Base-by-base conservation (phyloP, 768 basidiomycete genomes). In the Austroboletus eburneus region DNA sequence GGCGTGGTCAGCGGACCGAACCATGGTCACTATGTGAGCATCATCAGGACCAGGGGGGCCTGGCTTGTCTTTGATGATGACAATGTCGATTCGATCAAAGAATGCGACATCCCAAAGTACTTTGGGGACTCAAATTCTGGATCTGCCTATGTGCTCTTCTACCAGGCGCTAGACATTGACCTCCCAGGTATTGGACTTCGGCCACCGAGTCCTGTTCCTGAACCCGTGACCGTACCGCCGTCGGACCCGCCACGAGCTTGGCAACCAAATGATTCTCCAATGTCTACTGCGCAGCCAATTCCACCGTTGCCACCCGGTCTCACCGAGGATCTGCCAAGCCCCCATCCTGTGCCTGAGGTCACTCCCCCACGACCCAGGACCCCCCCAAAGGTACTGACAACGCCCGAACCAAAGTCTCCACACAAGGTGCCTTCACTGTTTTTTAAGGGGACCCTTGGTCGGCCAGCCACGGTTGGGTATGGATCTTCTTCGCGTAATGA, bases 51-150 rank as follows among this genome's bases (percentile, higher is more conserved):
- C 3, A 76, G 79, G 50, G 86, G 81, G 32, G 65, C 76, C 40
- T 99, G 96, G 96, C 75, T 91, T 49, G 75, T 95, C 40, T 98
- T 97, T 57, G 96, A 99, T 69, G 96, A 99, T 66, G 91, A 96
- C 56, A 87, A 80, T 49, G 91, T 99, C 43, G 87, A 85, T 37
- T 72, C 85, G 1, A 85, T 99, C 60, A 80, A 86, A 55, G 95
- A 98, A 66, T 73, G 72, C 40, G 95, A 98, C 51, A 94, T 99
- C 49, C 77, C 83, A 42, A 87, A 85, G 61, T 99, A 95, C 68
- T 99, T 92, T 66, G 96, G 96, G 51, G 96, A 98, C 62, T 87
- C 77, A 12, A 78, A 80, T 57, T 73, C 83, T 2, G 94, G 94
- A 29, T 84, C 87, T 35, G 96, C 95, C 17, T 99, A 99, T 65